These are phyloP conservation scores for Blastomyces silverae DNA, from an alignment of 2,329 filamentous ascomycete species.

Conservation along the genomic window DNA sequence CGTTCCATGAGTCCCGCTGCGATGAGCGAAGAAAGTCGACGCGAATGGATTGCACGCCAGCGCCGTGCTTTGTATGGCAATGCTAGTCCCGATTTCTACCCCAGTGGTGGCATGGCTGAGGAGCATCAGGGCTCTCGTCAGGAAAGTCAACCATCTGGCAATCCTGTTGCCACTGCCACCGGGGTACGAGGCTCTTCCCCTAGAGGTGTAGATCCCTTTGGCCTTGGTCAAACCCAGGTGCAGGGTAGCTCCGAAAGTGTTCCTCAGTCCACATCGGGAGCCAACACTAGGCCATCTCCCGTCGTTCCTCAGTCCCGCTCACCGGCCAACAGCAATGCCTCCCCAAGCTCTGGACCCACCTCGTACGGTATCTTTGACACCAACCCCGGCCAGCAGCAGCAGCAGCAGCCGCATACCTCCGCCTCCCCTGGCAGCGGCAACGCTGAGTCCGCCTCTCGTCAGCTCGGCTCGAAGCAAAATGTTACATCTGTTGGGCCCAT, in stretches of 20 bases:
- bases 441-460: constrained; percentile 60
- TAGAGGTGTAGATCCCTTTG: constrained; percentile 66
- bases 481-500: constrained; percentile 76
- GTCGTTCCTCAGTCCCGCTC: constrained; percentile 50
- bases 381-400: constrained; percentile 50
- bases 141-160: constrained; percentile 59
- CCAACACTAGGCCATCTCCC: constrained; percentile 38
- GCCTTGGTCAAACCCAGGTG: constrained; percentile 45
- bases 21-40: constrained; percentile 93
- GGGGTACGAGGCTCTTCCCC: constrained; percentile 68
- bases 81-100: constrained; percentile 59
- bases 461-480: constrained; percentile 50
- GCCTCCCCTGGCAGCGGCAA: constrained; percentile 63
- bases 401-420: constrained; percentile 67
- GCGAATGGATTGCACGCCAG: constrained; percentile 91
- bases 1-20: constrained; percentile 75
- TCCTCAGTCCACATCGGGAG: constrained; percentile 43
- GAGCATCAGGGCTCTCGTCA: constrained; percentile 59
- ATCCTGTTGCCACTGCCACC: constrained; percentile 50
- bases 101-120: constrained; percentile 60
- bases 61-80: constrained; percentile 89
- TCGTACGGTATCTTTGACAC: constrained; percentile 58
- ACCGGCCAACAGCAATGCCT: constrained; percentile 76
- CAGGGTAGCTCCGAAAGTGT: constrained; percentile 48
- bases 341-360: constrained; percentile 50